Conservation (phyloP, 2,329 filamentous ascomycete genomes). For the Sporothrix dimorphospora region DNA sequence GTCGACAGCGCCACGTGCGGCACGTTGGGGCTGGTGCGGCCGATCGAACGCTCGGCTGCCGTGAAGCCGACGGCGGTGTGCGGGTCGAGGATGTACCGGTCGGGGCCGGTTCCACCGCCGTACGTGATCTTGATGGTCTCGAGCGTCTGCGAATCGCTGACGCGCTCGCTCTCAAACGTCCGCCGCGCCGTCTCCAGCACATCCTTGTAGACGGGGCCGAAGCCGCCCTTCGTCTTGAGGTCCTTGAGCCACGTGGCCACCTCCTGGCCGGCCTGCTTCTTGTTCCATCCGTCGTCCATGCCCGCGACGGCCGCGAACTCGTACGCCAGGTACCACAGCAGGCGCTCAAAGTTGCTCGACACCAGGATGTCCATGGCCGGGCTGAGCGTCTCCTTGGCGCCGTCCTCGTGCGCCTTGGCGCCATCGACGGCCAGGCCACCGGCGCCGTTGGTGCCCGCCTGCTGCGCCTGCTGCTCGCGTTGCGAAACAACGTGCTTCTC, state of each 20-base stretch:
- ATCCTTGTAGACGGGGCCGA: constrained; percentile 72
- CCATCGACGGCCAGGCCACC: constrained; percentile 41
- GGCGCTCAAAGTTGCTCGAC: constrained; percentile 92
- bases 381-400: constrained; percentile 87
- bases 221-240: constrained; percentile 80
- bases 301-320: constrained; percentile 59
- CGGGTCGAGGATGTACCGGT: constrained; percentile 80
- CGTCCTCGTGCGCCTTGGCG: constrained; percentile 40
- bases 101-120: constrained; percentile 38
- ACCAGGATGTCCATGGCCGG: constrained; percentile 98
- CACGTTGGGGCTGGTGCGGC: constrained; percentile 54
- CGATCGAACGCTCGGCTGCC: constrained; percentile 71
- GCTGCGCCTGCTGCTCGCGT: constrained; percentile 34
- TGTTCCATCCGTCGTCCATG: constrained; percentile 67
- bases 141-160: constrained; percentile 68
- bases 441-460: constrained; percentile 41
- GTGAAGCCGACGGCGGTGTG: constrained; percentile 87
- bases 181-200: constrained; percentile 71
- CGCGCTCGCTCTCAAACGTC: constrained; percentile 80
- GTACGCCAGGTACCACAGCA: constrained; percentile 91
- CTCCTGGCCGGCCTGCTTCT: constrained; percentile 72
- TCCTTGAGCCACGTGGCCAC: constrained; percentile 78
- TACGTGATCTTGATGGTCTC: constrained; percentile 65
- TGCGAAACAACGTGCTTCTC: constrained; percentile 69
- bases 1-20: constrained; percentile 87